Evolutionary conservation across 2,329 filamentous ascomycete species (phyloP), one percentile per base, ranked within the genome.

Genomic region (Alternaria longipes): DNA sequence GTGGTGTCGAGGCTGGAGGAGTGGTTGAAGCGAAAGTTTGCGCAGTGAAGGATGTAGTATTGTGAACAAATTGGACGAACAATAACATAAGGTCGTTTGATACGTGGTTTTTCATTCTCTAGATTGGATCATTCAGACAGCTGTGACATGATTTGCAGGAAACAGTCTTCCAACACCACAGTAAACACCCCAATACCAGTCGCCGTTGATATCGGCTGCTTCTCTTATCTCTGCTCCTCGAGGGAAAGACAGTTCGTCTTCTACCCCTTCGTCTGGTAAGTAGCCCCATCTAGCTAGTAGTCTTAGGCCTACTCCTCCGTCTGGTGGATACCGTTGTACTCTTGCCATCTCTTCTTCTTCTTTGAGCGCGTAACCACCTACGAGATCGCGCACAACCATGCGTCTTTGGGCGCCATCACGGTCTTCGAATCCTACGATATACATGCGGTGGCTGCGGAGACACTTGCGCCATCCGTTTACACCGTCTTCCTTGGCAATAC

Each of bases 111-210:
- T 24, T 9, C 20, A 42, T 42, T 42, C 40, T 42, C 12, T 20
- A 42, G 2, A 8, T 42, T 16, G 28, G n/a, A 16, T 22, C 2
- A 5, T 55, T 18, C 49, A 70, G 12, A 64, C 22, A 12, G 56
- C 30, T n/a, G 61, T 52, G 8, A 70, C 91, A 83, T 94, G 94
- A 8, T 87, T 86, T 7, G 89, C 89, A 5, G 94, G 94, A 74
- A 97, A 96, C 66, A 97, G 71, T 0, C 93, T 94, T 69, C 87
- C 89, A 24, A 81, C 82, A 0, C 93, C 93, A 80, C 93, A 93
- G 82, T 97, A 97, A 28, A 89, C 88, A 0, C 94, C 94, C 81
- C 90, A 91, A 72, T 86, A 93, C 94, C 94, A 98, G 76, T 97
- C 93, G 18, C 90, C 91, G 76, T 97, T 97, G 49, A 96, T 88